These are phyloP conservation scores for Fagus crenata DNA, from an alignment of 306 rosid species.

Conservation along the genomic window DNA sequence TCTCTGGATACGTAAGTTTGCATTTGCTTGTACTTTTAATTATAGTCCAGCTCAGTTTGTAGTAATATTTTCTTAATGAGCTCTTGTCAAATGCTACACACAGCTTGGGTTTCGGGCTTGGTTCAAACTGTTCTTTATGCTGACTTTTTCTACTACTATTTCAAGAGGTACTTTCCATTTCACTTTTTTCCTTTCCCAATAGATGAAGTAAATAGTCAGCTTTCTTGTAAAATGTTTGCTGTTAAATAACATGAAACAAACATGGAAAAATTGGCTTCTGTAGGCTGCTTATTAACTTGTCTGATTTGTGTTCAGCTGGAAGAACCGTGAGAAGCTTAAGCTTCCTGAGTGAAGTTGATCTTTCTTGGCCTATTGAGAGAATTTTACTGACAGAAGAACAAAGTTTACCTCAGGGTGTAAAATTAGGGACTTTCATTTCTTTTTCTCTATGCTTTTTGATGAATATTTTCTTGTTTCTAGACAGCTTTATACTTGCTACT, in stretches of 20 bases:
- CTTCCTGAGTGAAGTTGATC: conserved; percentile 34
- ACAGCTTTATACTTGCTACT: neutral
- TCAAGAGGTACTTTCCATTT: conserved; percentile 31
- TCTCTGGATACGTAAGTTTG: conserved; percentile 39
- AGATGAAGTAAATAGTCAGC: no score
- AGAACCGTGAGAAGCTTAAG: conserved; percentile 35
- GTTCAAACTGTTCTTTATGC: conserved; percentile 49
- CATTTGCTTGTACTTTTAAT: neutral
- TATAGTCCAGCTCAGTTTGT: neutral
- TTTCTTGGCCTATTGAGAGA: neutral
- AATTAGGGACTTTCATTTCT: neutral
- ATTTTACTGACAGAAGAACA: neutral
- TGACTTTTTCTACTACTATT: conserved; percentile 44
- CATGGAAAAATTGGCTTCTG: neutral
- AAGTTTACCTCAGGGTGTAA: neutral
- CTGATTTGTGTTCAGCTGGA: conserved; percentile 38
- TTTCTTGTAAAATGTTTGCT: no score
- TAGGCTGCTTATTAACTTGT: neutral
- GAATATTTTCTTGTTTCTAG: neutral
- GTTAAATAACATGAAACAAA: neutral
- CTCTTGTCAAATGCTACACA: neutral
- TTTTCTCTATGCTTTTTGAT: neutral
- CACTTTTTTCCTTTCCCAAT: no score
- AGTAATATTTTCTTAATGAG: neutral
- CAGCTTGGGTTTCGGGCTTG: conserved; percentile 52